Evolutionary conservation across 148 eudicot genomes (phyloP).

Genomic region (Silene uniflora): DNA sequence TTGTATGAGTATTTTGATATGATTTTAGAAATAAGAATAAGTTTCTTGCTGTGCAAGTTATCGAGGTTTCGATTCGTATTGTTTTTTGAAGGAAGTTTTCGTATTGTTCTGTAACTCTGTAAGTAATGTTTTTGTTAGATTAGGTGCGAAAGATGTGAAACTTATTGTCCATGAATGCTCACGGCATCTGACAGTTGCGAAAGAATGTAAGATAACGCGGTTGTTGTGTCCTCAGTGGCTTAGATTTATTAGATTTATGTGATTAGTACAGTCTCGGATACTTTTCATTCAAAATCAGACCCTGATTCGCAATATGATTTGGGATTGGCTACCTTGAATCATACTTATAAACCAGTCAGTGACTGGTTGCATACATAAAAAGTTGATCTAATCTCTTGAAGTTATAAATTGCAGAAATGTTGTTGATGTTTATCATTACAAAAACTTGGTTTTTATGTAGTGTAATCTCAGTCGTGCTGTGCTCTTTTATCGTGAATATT

Average conservation of each 20-base stretch:
- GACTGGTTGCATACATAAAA: too few species aligned
- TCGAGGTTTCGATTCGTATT: background rate
- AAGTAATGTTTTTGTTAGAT: background rate
- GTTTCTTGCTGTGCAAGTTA: conserved; percentile 3
- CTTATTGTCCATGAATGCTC: background rate
- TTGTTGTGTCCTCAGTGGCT: too few species aligned
- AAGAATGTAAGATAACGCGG: background rate
- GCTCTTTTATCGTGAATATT: background rate
- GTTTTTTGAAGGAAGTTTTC: too few species aligned
- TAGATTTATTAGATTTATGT: background rate
- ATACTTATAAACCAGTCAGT: too few species aligned
- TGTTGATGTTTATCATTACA: background rate
- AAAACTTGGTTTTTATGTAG: background rate
- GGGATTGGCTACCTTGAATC: too few species aligned
- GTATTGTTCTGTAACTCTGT: too few species aligned
- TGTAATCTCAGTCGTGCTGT: background rate
- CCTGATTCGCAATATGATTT: too few species aligned
- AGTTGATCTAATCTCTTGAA: too few species aligned
- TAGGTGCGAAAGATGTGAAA: background rate
- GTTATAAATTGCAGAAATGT: background rate
- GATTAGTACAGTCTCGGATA: background rate
- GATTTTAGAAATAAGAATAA: background rate
- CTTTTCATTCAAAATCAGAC: background rate
- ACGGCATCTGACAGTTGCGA: background rate
- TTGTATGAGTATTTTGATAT: background rate